Evolutionary conservation across 2,329 filamentous ascomycete genomes (phyloP).

Genomic region (Fusarium sp.): DNA sequence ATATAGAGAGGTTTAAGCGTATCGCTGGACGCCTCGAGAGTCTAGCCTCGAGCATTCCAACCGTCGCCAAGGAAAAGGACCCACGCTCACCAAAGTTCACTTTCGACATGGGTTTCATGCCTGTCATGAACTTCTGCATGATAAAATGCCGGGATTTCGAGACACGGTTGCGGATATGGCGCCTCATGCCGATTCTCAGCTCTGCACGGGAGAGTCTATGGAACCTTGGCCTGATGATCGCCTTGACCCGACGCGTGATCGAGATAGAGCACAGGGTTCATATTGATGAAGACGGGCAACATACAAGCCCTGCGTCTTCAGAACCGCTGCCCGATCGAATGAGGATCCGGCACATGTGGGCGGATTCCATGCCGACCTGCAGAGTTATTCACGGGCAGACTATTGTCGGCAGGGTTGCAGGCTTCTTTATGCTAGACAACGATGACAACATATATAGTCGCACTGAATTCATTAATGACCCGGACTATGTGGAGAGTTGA

Average conservation of each 20-base stretch:
- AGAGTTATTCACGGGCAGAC: not conserved
- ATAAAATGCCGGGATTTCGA: slow-evolving; percentile 8
- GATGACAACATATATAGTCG: not conserved
- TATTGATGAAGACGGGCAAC: not conserved
- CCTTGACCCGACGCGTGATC: not conserved
- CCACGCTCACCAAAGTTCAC: not conserved
- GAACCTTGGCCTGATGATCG: not conserved
- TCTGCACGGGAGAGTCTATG: slow-evolving; percentile 8
- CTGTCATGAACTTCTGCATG: not conserved
- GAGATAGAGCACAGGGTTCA: slow-evolving; percentile 2
- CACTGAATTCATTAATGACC: not conserved
- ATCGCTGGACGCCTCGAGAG: not conserved
- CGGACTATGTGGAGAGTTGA: not conserved
- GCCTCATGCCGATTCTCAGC: not conserved
- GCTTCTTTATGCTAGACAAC: not conserved
- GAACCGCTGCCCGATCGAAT: not conserved
- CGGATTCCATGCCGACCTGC: not conserved
- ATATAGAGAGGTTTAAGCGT: not conserved
- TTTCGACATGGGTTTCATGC: slow-evolving; percentile 15
- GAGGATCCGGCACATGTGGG: slow-evolving; percentile 15
- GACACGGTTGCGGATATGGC: not conserved
- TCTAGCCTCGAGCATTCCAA: not conserved
- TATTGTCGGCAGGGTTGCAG: not conserved
- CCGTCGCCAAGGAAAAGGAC: not conserved
- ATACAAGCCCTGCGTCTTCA: not conserved